These are phyloP conservation scores for Alternaria longipes DNA, from an alignment of 2,329 filamentous ascomycete genomes.

Conservation along the genomic window DNA sequence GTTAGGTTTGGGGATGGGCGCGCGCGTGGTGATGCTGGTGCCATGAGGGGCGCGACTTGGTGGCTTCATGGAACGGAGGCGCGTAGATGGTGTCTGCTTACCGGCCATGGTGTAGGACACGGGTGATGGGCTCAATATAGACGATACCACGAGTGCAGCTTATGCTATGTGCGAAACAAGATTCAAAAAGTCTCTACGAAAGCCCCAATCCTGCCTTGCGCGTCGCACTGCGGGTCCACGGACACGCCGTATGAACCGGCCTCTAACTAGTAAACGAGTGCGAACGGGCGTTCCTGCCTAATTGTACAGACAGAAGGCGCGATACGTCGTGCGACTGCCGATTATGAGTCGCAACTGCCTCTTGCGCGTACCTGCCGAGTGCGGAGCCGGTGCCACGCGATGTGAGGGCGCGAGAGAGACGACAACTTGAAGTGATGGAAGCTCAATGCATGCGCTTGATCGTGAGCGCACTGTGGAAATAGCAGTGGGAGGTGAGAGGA, in stretches of 20 bases:
- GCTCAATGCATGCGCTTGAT: slow-evolving; percentile 19
- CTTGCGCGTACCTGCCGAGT: slow-evolving; percentile 29
- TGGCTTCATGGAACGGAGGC: slow-evolving; percentile 15
- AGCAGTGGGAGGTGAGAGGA: slow-evolving; percentile 24
- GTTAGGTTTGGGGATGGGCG: slow-evolving; percentile 13
- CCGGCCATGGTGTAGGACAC: slow-evolving; percentile 63
- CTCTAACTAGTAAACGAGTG: slow-evolving; percentile 41
- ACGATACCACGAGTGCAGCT: slow-evolving; percentile 43
- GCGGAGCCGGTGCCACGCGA: slow-evolving; percentile 26
- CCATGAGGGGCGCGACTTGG: slow-evolving; percentile 15
- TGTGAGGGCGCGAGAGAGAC: slow-evolving; percentile 19
- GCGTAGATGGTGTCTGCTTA: slow-evolving; percentile 60
- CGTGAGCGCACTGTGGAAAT: slow-evolving; percentile 16
- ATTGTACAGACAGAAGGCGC: slow-evolving; percentile 27
- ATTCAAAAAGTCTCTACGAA: slow-evolving; percentile 50
- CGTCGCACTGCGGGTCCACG: slow-evolving; percentile 33
- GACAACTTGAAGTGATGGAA: slow-evolving; percentile 6
- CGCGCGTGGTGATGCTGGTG: slow-evolving; percentile 17
- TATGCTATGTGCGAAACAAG: slow-evolving; percentile 46
- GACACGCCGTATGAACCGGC: slow-evolving; percentile 26
- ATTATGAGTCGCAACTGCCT: slow-evolving; percentile 32
- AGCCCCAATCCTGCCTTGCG: slow-evolving; percentile 33
- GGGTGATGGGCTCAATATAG: slow-evolving; percentile 42
- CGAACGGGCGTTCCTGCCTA: slow-evolving; percentile 28
- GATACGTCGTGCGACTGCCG: slow-evolving; percentile 31